Evolutionary conservation across 345 rosid genomes (phyloP).

Genomic region (Nephelium lappaceum): DNA sequence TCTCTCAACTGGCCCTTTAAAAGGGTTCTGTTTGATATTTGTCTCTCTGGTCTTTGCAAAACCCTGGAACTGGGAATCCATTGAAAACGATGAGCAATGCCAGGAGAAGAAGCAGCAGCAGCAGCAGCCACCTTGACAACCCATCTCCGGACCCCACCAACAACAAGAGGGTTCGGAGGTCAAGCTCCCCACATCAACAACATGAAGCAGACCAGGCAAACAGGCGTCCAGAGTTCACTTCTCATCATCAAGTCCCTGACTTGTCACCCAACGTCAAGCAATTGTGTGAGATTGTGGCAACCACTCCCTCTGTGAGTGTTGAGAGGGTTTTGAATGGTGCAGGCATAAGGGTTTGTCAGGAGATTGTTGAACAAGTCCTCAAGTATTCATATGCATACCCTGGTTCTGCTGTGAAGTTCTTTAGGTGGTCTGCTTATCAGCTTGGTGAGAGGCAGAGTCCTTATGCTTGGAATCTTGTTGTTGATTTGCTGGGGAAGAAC

Average conservation of each 20-base stretch:
- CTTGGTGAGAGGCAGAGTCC: slow-evolving; percentile 54
- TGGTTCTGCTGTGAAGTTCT: slow-evolving; percentile 59
- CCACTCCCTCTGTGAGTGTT: slow-evolving; percentile 44
- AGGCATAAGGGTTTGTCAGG: slow-evolving; percentile 41
- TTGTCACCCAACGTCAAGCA: slow-evolving; percentile 39
- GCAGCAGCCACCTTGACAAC: background rate
- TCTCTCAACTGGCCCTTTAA: too few relatives aligned
- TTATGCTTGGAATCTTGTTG: slow-evolving; percentile 71
- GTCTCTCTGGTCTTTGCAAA: too few relatives aligned
- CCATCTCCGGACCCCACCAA: slow-evolving; percentile 2
- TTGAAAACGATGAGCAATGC: background rate
- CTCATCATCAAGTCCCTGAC: slow-evolving; percentile 42
- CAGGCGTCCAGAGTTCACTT: slow-evolving; percentile 35
- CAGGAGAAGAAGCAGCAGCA: background rate
- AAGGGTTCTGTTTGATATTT: too few relatives aligned
- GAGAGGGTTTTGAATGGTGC: slow-evolving; percentile 45
- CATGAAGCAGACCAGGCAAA: background rate
- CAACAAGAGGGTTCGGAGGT: background rate
- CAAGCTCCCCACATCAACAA: background rate
- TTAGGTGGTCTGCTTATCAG: slow-evolving; percentile 61
- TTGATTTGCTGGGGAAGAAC: slow-evolving; percentile 64
- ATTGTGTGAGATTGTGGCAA: slow-evolving; percentile 52
- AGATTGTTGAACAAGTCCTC: slow-evolving; percentile 58
- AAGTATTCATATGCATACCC: slow-evolving; percentile 59
- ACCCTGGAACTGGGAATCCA: too few relatives aligned